Base-by-base conservation (phyloP, 2,329 filamentous ascomycete genomes). In the Grosmannia huntii region DNA sequence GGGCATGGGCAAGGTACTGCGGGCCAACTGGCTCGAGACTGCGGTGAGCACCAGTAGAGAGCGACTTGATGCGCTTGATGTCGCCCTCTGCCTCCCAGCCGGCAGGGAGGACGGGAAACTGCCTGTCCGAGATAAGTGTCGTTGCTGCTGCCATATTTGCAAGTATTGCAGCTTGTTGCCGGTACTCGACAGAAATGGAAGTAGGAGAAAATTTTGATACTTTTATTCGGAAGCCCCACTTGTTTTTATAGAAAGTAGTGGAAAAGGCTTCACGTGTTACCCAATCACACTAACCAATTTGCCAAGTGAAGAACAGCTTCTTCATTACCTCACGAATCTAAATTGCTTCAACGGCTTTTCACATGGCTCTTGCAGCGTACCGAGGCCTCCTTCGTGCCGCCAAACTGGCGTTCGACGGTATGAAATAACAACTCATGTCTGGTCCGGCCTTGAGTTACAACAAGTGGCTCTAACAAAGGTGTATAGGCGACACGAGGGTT, bases 1-100 rank as follows among this genome's bases (percentile, higher is more conserved):
- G 91, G 67, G 94, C 94, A 74, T 97, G 91, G 65, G 94, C 94
- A 64, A 99, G 85, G 80, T 96, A 99, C 78, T 96, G 90, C 73
- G 94, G 92, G 66, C 94, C 94, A 65, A 97, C 89, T 57, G 94
- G 91, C 79, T 97, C 94, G 68, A 99, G 85, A 70, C 87, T 92
- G 70, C 94, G 86, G 76, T 91, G 85, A 55, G 84, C 87, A 46
- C 90, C 84, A 63, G 81, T 75, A 10, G 88, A 91, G 63, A 97
- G 79, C 66, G 84, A 78, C 67, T 86, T 87, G 64, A 95, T 71
- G 59, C 87, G 74, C 76, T 94, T 94, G 82, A 97, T 96, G 73
- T 95, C 89, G 73, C 95, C 95, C 61, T 95, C 90, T 62, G 83
- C 86, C 52, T 81, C 78, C 91, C 92, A 97, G 66, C 84, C 89